Base-by-base conservation (phyloP, 495 filamentous ascomycete genomes). In the Xylaria grammica region DNA sequence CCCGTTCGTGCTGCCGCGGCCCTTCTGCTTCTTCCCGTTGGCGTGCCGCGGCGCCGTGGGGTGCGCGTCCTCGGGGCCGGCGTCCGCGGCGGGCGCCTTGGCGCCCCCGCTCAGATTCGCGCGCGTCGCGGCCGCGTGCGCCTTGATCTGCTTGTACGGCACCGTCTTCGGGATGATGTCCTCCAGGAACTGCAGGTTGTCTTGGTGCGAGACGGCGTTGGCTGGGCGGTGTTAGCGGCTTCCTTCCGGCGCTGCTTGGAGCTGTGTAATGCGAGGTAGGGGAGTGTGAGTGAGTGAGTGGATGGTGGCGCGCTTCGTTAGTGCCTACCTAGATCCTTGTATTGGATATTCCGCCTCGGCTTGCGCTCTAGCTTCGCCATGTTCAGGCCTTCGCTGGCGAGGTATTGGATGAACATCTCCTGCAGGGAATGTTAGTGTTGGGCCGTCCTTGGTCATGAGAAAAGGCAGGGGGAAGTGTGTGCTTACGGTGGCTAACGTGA, bases 321-420 rank as follows among this genome's bases (percentile, higher is more conserved):
- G 22, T 51, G 42, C 24, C 27, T 20, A 60, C 65, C 62, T 27
- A 98, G 82, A 76, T 99, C 95, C 75, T 91, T 93, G 83, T 99
- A 99, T 75, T 98, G 96, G 67, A 99, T 89, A 61, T 94, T 97
- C 67, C 94, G 89, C 42, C 95, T 85, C 29, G 94, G 94, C 76
- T 97, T 97, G 60, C 89, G 84, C 74, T 97, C 95, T 4, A 91
- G 84, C 65, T 93, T 93, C 62, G 95, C 90, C 73, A 96, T 91
- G 71, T 92, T 93, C 69, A 96, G 86, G 29, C 87, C 90, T 78
- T 96, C 91, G 63, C 88, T 86, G 27, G 92, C 88, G 36, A 99
- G 84, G 73, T 97, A 89, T 72, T 96, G 92, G 66, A 99, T 90
- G 83, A 99, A 99, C 87, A 97, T 89, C 77, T 98, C 95, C 90